Percentiles rank a stretch among this genome's conserved stretches.
phyloP scores from a whole-genome alignment of 352 stramenopile species.

The Pythium myriotylum region DNA sequence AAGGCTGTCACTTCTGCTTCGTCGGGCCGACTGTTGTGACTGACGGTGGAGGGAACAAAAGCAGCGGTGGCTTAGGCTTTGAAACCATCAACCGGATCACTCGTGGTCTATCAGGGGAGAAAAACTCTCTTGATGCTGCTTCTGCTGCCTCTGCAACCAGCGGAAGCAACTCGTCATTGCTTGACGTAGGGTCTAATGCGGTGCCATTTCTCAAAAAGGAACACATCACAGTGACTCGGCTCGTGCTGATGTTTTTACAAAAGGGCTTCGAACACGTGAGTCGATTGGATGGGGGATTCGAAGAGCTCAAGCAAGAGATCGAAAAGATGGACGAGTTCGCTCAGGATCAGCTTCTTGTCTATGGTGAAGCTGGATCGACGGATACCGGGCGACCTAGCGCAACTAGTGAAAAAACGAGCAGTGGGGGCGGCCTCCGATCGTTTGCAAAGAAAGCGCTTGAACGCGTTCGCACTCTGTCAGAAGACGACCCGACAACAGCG shows the following conservation, averaged over 20 bases:
- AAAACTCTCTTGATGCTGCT: constrained; percentile 21
- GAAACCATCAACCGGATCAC: constrained; percentile 61
- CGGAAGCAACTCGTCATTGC: constrained; percentile 22
- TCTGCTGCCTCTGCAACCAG: constrained; percentile 1
- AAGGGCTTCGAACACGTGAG: constrained; percentile 89
- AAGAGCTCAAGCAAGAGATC: constrained; percentile 76
- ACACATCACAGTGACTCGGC: constrained; percentile 73
- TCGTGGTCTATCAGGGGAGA: constrained; percentile 65
- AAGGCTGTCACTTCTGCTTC: constrained; percentile 90
- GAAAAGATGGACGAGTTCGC: constrained; percentile 58
- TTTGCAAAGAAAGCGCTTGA: constrained; percentile 32
- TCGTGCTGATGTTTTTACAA: constrained; percentile 87
- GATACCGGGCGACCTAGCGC: neutral
- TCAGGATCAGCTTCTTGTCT: constrained; percentile 78
- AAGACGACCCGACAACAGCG: constrained; percentile 26
- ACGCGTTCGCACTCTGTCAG: constrained; percentile 29
- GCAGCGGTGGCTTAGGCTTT: constrained; percentile 33
- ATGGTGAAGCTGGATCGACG: constrained; percentile 9
- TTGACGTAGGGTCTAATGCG: constrained; percentile 21
- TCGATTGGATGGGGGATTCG: constrained; percentile 79
- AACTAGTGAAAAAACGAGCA: constrained; percentile 12
- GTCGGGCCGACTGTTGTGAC: constrained; percentile 52
- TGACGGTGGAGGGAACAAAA: neutral
- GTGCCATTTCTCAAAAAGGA: constrained; percentile 38
- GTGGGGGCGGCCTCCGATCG: constrained; percentile 19